Evolutionary conservation across 345 rosid genomes (phyloP).

Genomic region (Eutrema heterophyllum): DNA sequence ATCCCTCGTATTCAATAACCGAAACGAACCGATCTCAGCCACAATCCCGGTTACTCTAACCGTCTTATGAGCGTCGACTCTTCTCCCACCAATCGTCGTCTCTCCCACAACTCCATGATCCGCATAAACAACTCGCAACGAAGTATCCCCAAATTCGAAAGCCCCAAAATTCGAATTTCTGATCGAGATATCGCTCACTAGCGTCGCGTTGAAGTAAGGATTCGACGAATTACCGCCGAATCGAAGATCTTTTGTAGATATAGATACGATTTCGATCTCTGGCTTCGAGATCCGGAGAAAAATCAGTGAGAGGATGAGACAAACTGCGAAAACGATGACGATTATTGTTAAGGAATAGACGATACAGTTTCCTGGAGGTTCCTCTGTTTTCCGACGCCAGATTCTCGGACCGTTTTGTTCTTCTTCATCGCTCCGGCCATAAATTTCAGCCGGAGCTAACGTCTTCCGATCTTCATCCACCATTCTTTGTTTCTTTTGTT

Average conservation of each 20-base stretch:
- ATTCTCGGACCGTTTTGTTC: neutral
- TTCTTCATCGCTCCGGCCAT: conserved; percentile 40
- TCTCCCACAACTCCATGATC: conserved; percentile 35
- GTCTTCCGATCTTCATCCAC: conserved; percentile 23
- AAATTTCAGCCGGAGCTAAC: conserved; percentile 25
- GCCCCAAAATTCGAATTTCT: conserved; percentile 46
- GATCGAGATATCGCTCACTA: conserved; percentile 34
- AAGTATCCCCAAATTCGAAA: conserved; percentile 33
- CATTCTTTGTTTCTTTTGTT: conserved; percentile 15
- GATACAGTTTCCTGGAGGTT: conserved; percentile 39
- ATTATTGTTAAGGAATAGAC: conserved; percentile 35
- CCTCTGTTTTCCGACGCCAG: conserved; percentile 5
- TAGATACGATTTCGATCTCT: conserved; percentile 3
- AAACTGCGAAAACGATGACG: conserved; percentile 30
- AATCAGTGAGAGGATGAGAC: conserved; percentile 29
- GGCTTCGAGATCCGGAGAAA: conserved; percentile 41
- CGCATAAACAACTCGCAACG: conserved; percentile 26
- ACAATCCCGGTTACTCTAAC: conserved; percentile 28
- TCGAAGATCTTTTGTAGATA: conserved; percentile 21
- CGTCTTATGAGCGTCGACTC: conserved; percentile 37
- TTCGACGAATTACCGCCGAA: conserved; percentile 8
- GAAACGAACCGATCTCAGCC: conserved; percentile 34
- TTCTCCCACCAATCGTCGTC: conserved; percentile 18
- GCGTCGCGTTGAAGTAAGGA: conserved; percentile 38
- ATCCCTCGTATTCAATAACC: conserved; percentile 10